Evolutionary conservation across 768 basidiomycete genomes (phyloP).

Genomic region (Leucogyrophana mollusca): DNA sequence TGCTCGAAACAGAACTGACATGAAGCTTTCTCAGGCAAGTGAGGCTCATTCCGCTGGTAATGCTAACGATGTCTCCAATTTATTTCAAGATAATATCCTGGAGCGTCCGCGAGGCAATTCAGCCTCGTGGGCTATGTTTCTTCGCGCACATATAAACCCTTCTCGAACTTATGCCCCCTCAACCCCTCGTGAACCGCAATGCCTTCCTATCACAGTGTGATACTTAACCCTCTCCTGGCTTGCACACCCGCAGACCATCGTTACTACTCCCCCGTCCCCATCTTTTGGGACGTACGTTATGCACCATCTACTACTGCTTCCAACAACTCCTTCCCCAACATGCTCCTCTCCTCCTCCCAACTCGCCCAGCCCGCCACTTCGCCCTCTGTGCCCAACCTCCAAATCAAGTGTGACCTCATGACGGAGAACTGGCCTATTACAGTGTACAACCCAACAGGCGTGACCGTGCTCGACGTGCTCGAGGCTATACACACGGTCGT

Average conservation of each 20-base stretch:
- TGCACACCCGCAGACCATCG: constrained; percentile 10
- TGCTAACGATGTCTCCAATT: not conserved
- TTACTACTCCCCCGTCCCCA: constrained; percentile 11
- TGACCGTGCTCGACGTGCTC: constrained; percentile 54
- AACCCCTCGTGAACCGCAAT: too few species aligned
- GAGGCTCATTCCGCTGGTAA: constrained; percentile 6
- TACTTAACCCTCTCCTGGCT: constrained; percentile 17
- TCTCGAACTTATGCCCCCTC: too few species aligned
- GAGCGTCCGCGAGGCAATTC: not conserved
- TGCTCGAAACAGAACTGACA: too few species aligned
- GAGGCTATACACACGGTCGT: constrained; percentile 42
- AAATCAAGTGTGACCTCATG: constrained; percentile 46
- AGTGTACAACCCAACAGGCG: constrained; percentile 39
- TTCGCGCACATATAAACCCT: too few species aligned
- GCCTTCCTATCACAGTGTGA: constrained; percentile 10
- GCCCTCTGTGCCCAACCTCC: constrained; percentile 38
- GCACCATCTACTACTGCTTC: constrained; percentile 29
- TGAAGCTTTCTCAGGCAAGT: constrained; percentile 16
- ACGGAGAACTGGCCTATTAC: constrained; percentile 42
- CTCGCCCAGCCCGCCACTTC: constrained; percentile 42
- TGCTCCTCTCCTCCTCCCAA: constrained; percentile 14
- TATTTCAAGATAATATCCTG: not conserved
- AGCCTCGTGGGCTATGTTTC: too few species aligned
- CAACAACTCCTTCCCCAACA: constrained; percentile 13
- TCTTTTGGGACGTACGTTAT: constrained; percentile 53